Evolutionary conservation across 768 basidiomycete species (phyloP), one percentile per base, ranked within the genome.

Genomic region (Pulveroboletus sp.): DNA sequence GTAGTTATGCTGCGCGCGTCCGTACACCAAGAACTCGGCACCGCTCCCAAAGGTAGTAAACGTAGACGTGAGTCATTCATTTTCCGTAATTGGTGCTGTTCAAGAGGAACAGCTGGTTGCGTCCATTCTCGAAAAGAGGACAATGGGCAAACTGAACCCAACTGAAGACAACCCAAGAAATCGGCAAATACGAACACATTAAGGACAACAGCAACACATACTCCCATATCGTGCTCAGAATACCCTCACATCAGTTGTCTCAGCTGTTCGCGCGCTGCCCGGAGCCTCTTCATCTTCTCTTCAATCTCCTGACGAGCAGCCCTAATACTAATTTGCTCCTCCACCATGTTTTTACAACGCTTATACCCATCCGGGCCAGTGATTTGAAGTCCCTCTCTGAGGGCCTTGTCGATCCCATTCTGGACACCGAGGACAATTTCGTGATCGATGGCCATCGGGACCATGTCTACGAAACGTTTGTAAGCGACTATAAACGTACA

Each of bases 261-360:
- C 52, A 71, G 40, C 58, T 84, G 75, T 14, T 55, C 59, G 43
- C 71, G 71, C 0, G 80, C 83, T 10, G 61, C 69, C 24, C 68
- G 59, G 29, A 85, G 58, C 39, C 82, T 69, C 49, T 80, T 75
- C 53, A 76, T 55, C 59, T 77, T 81, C 61, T 78, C 78, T 50
- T 56, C 43, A 34, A 82, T 55, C 38, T 81, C 81, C 21, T 70
- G 71, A 11, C 85, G 69, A 20, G 60, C 65, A 3, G 69, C 70
- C 0, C 75, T 69, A 17, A 82, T 53, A 13, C 69, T 61, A 0
- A 71, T 67, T 14, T 66, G 73, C 58, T 87, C 82, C 52, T 76
- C 74, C 2, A 84, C 66, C 40, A 80, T 70, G 31, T 77, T 72
- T 50, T 65, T 63, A 58, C 81, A 85, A 17, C 76, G 77, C 1